Percentiles rank a stretch among this genome's conserved stretches.
These are phyloP conservation scores for Lodderomyces orthopsilosis DNA, from an alignment of 1,139 yeast species.

Conservation along the genomic window DNA sequence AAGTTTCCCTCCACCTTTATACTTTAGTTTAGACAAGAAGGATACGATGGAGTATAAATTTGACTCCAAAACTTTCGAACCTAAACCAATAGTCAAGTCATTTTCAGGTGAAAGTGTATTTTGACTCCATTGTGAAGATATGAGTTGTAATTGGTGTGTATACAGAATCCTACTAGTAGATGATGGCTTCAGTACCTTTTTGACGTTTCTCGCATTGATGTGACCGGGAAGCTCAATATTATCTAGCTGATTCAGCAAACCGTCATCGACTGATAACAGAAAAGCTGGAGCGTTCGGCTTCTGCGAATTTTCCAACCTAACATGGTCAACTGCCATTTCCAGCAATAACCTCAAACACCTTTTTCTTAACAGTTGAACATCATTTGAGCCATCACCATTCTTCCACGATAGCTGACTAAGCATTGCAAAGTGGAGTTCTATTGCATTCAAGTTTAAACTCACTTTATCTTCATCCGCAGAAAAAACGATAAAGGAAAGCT, in stretches of 20 bases:
- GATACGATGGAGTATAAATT: not conserved
- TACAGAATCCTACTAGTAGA: conserved; percentile 1
- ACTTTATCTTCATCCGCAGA: conserved; percentile 38
- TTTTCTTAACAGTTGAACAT: conserved; percentile 12
- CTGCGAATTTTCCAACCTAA: conserved; percentile 10
- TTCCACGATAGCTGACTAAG: conserved; percentile 18
- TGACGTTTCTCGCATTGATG: conserved; percentile 32
- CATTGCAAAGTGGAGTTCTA: conserved; percentile 31
- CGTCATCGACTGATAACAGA: not conserved
- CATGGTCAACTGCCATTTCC: conserved; percentile 18
- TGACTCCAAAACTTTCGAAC: conserved; percentile 12
- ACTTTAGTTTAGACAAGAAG: conserved; percentile 14
- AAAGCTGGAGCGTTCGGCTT: not conserved
- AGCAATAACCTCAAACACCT: conserved; percentile 17
- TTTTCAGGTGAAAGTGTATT: not conserved
- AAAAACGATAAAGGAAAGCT: conserved; percentile 21
- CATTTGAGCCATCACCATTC: conserved; percentile 3
- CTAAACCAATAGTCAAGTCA: conserved; percentile 7
- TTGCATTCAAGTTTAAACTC: conserved; percentile 23
- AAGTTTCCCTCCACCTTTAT: not conserved
- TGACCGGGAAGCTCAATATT: conserved; percentile 39
- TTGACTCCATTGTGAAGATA: conserved; percentile 13
- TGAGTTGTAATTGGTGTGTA: conserved; percentile 10
- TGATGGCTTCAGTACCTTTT: conserved; percentile 11
- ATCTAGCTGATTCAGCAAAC: conserved; percentile 27